Percentiles rank a stretch among this genome's conserved stretches.
Conservation (phyloP, 2,329 filamentous ascomycete genomes). For the Sarocladium brachiariae region DNA sequence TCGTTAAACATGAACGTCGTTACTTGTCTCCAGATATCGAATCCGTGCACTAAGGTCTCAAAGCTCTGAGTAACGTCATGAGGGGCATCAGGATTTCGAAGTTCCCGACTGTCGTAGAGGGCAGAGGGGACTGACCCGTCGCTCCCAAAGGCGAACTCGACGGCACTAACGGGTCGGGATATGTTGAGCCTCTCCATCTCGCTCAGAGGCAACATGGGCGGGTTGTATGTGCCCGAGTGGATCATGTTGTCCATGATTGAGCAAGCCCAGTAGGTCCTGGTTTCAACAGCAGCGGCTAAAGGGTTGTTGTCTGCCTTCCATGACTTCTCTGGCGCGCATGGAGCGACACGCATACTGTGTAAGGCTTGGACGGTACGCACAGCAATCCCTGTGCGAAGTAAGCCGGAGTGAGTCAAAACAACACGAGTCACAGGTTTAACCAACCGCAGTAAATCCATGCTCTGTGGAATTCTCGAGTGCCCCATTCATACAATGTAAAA, state of each 20-base stretch:
- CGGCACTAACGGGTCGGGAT: slow-evolving; percentile 22
- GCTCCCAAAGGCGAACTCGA: slow-evolving; percentile 33
- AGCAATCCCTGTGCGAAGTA: slow-evolving; percentile 23
- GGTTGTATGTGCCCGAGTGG: slow-evolving; percentile 33
- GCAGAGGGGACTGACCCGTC: slow-evolving; percentile 13
- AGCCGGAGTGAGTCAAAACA: too few relatives aligned
- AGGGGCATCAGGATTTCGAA: background rate
- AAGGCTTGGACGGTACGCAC: slow-evolving; percentile 32
- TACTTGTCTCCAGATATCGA: slow-evolving; percentile 36
- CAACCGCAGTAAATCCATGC: slow-evolving; percentile 35
- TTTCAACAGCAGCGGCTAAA: slow-evolving; percentile 24
- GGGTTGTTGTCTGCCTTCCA: slow-evolving; percentile 13
- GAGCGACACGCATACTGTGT: slow-evolving; percentile 21
- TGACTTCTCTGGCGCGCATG: slow-evolving; percentile 20
- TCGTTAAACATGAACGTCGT: slow-evolving; percentile 36
- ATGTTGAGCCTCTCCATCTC: slow-evolving; percentile 29
- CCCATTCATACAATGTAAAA: slow-evolving; percentile 35
- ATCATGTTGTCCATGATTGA: slow-evolving; percentile 39
- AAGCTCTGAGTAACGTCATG: slow-evolving; percentile 21
- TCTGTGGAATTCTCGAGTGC: slow-evolving; percentile 32
- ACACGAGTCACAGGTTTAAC: background rate
- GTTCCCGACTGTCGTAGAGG: slow-evolving; percentile 3
- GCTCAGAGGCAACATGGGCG: slow-evolving; percentile 27
- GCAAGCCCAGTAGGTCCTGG: slow-evolving; percentile 37
- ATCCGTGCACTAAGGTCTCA: slow-evolving; percentile 32